Base-by-base conservation (phyloP, 192 early-diverging fungal species). In the Umbelopsis sp. region DNA sequence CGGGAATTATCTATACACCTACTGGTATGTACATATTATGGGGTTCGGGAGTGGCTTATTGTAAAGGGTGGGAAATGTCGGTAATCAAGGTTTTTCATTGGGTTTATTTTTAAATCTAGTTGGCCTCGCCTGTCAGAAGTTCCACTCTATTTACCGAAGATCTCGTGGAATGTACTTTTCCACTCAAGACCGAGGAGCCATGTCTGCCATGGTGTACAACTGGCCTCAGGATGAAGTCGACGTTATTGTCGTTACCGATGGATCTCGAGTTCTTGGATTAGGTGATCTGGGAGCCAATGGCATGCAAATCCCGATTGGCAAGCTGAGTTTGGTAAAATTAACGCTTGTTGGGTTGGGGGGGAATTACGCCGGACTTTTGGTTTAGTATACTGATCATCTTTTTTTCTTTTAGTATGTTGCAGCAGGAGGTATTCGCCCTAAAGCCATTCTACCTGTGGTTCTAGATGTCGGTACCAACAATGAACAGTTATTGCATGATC, bases 211-310 rank as follows among this genome's bases (percentile, higher is more conserved):
- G 84, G 78, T 83, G 21, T 79, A 83, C 45, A 85, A 85, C 69
- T 85, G 84, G 84, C 84, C 84, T 45, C 84, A 85, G 43, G 84
- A 85, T 73, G 82, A 85, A 75, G 84, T 85, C 59, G 69, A 79
- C 54, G 77, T 79, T 3, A 79, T 79, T 71, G 77, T 79, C 2
- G 77, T 79, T 11, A 79, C 77, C 10, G 77, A 79, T 26, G 77
- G 77, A 54, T 72, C 70, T 4, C 38, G 77, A 44, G 77, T 79
- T 21, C 66, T 79, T n/a, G 77, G 77, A 44, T 65, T 79, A 38
- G 77, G 77, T 69, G 77, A 79, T 41, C 52, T 79, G 66, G 77
- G 77, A 36, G 72, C 72, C 20, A 78, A 78, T 62, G 77, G 77
- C 36, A 78, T 78, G 76, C 77, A 79, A 44, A 79, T 79, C 24